These are phyloP conservation scores for Hygrophila difformis DNA, from an alignment of 257 asterid genomes.

Conservation along the genomic window DNA sequence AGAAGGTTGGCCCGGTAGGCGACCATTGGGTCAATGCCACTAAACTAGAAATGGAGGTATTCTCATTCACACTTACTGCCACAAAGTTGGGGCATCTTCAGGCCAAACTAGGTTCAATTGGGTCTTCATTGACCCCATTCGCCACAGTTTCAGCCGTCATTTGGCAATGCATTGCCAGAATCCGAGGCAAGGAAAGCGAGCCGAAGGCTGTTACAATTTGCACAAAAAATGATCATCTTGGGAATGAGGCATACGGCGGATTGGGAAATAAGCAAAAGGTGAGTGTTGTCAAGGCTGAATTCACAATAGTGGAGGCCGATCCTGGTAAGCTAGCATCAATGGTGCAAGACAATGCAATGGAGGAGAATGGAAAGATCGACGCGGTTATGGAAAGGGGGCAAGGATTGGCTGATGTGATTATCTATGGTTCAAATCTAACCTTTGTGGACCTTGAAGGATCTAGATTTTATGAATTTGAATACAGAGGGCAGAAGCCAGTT, in stretches of 20 bases:
- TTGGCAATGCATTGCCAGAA: constrained; percentile 54
- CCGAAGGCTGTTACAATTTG: constrained; percentile 54
- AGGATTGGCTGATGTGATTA: constrained; percentile 45
- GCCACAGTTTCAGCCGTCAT: constrained; percentile 55
- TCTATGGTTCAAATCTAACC: constrained; percentile 73
- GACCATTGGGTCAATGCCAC: constrained; percentile 51
- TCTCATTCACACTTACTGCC: constrained; percentile 41
- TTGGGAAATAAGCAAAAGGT: constrained; percentile 44
- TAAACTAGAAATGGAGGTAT: constrained; percentile 37
- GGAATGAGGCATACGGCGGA: constrained; percentile 8
- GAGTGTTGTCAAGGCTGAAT: constrained; percentile 38
- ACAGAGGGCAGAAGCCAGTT: constrained; percentile 37
- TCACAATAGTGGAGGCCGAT: constrained; percentile 28
- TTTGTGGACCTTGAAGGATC: constrained; percentile 51
- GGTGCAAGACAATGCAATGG: constrained; percentile 24
- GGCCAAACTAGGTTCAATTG: constrained; percentile 21
- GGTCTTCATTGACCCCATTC: constrained; percentile 27
- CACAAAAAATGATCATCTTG: constrained; percentile 9
- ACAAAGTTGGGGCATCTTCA: constrained; percentile 31
- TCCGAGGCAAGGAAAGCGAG: constrained; percentile 30
- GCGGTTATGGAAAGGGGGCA: constrained; percentile 37
- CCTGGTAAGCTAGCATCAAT: constrained; percentile 38
- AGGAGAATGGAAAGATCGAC: constrained; percentile 38
- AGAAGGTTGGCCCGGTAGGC: constrained; percentile 62
- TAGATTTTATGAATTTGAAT: constrained; percentile 39